Conservation (phyloP, 306 rosid species). For the Cucurbita maxima region DNA sequence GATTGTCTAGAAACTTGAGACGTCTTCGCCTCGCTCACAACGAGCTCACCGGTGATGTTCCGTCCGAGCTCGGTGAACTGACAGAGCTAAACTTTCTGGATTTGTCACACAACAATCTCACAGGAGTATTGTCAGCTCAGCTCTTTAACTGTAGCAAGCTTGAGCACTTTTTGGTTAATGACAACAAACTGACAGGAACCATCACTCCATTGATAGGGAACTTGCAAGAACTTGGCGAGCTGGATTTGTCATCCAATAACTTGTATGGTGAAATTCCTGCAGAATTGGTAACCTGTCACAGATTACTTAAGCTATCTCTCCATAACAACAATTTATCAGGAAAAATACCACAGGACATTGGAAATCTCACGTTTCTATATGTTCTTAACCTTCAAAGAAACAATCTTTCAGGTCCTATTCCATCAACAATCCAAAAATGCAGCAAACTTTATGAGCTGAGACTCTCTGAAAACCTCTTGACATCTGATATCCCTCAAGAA, state of each 20-base stretch:
- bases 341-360: slow-evolving; percentile 62
- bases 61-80: slow-evolving; percentile 41
- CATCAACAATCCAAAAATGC: slow-evolving; percentile 49
- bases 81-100: slow-evolving; percentile 70
- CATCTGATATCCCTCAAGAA: slow-evolving; percentile 47
- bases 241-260: slow-evolving; percentile 66
- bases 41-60: slow-evolving; percentile 45
- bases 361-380: slow-evolving; percentile 59
- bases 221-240: slow-evolving; percentile 54
- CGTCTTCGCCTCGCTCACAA: slow-evolving; percentile 80
- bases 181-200: slow-evolving; percentile 43
- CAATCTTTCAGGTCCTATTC: slow-evolving; percentile 54
- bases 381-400: slow-evolving; percentile 63
- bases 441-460: slow-evolving; percentile 64
- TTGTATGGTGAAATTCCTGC: slow-evolving; percentile 52
- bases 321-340: slow-evolving; percentile 66
- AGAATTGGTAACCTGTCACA: slow-evolving; percentile 63
- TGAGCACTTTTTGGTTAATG: slow-evolving; percentile 53
- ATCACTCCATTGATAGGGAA: slow-evolving; percentile 55
- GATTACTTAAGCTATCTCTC: slow-evolving; percentile 61
- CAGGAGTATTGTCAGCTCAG: slow-evolving; percentile 37
- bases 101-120: slow-evolving; percentile 55
- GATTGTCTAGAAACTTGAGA: slow-evolving; percentile 42
- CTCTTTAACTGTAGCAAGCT: slow-evolving; percentile 46
- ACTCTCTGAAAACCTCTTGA: slow-evolving; percentile 56